Conservation (phyloP, 2,329 filamentous ascomycete genomes). For the Plectosphaerella cucumerina region DNA sequence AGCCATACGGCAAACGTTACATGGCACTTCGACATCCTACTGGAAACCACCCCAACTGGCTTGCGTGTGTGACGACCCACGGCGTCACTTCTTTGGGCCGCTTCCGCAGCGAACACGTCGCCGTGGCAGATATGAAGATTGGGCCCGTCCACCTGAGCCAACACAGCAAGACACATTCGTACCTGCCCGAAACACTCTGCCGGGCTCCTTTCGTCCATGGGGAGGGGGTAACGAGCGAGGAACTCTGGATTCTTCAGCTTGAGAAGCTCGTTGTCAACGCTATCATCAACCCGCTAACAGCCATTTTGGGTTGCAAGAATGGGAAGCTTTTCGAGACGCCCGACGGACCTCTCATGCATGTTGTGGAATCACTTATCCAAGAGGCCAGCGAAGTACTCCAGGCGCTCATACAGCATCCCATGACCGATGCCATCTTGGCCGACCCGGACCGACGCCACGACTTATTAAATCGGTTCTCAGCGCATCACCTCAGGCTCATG, state of each 20-base stretch:
- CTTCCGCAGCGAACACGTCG: conserved; percentile 50
- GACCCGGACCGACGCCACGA: background rate
- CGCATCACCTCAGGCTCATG: conserved; percentile 34
- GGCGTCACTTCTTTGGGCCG: conserved; percentile 47
- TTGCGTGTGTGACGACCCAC: conserved; percentile 61
- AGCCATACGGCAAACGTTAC: conserved; percentile 43
- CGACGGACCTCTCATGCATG: conserved; percentile 41
- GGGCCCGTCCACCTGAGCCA: conserved; percentile 38
- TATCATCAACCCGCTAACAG: conserved; percentile 81
- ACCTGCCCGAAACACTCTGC: conserved; percentile 38
- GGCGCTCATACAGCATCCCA: conserved; percentile 59
- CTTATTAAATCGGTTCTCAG: conserved; percentile 38
- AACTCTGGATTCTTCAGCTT: conserved; percentile 62
- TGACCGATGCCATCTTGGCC: conserved; percentile 32
- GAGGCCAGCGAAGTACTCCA: conserved; percentile 74
- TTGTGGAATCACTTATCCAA: conserved; percentile 66
- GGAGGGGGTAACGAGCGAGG: conserved; percentile 29
- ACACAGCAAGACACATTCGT: conserved; percentile 14
- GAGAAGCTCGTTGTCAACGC: conserved; percentile 82
- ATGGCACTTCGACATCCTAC: conserved; percentile 31
- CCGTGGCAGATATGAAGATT: conserved; percentile 42
- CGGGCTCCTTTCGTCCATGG: conserved; percentile 38
- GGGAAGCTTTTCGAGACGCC: conserved; percentile 66
- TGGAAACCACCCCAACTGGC: conserved; percentile 57
- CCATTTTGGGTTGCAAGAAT: conserved; percentile 71